Conservation (phyloP, 2,329 filamentous ascomycete species). For the Myriangium duriaei region DNA sequence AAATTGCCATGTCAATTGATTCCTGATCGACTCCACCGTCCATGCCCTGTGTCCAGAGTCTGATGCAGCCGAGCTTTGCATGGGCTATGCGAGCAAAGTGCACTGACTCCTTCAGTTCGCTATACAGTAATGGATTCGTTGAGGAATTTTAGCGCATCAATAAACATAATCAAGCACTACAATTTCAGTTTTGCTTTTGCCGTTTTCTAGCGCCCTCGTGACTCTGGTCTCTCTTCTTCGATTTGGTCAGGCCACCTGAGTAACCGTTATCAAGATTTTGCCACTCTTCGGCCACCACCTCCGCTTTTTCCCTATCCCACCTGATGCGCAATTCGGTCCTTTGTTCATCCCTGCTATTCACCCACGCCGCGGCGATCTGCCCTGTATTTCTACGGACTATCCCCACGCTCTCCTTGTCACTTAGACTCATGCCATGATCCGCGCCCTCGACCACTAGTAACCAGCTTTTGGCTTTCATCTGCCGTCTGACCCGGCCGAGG, state of each 20-base stretch:
- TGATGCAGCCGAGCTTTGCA: too few species aligned
- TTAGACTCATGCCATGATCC: constrained; percentile 30
- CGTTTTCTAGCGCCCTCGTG: not conserved
- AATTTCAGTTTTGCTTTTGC: not conserved
- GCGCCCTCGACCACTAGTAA: constrained; percentile 26
- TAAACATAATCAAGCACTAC: too few species aligned
- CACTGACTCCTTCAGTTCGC: too few species aligned
- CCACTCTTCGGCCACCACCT: constrained; percentile 12
- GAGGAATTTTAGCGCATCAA: too few species aligned
- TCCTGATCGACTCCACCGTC: too few species aligned
- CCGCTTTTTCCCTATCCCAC: constrained; percentile 13
- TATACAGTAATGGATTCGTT: too few species aligned
- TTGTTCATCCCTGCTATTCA: constrained; percentile 14
- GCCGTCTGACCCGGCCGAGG: constrained; percentile 20
- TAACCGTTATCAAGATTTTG: too few species aligned
- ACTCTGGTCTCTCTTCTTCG: too few species aligned
- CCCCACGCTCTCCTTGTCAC: constrained; percentile 17
- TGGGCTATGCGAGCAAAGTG: too few species aligned
- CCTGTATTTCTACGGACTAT: constrained; percentile 23
- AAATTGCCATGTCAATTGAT: too few species aligned
- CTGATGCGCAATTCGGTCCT: constrained; percentile 11
- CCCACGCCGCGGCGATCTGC: constrained; percentile 25
- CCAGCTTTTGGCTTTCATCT: constrained; percentile 28
- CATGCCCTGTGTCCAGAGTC: too few species aligned
- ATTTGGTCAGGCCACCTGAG: too few species aligned